Base-by-base conservation (phyloP, 345 rosid genomes). In the Cardiospermum halicacabum region DNA sequence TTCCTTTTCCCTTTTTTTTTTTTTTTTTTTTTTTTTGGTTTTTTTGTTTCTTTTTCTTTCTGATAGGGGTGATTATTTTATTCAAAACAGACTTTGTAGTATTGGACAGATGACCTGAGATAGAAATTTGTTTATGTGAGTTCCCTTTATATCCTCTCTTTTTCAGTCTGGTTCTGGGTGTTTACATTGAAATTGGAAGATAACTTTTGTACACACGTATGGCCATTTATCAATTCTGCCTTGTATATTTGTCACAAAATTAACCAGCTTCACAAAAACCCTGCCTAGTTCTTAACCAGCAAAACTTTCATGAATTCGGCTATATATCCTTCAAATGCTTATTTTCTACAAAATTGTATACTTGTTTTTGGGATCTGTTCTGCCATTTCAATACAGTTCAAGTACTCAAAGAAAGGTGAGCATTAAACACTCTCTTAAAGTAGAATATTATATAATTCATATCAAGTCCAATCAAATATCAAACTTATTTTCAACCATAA, bases 61-160 rank as follows among this genome's bases (percentile, higher is more conserved):
- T 62, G 60, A 40, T 18, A 50, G 63, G 31, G 22, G 45, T 8
- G 34, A 56, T 22, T 21, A 56, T 22, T 56, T 36, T 19, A 27
- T 40, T 65, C 31, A 25, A 24, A n/a, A n/a, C n/a, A 64, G 22
- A 27, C 21, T 51, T 53, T 64, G 68, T 19, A 32, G 32, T 24
- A 58, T 49, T 53, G 19, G 60, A 11, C 51, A 30, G 21, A 16
- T 53, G 50, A 25, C 22, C 60, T 61, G 53, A 53, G 62, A 53
- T 37, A 66, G 70, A 60, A 47, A 66, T 72, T 60, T 66, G 62
- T 58, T 66, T 5, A 11, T 65, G 21, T 65, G 69, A 65, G 56
- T 55, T 42, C 60, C 2, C 60, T 65, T 42, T 32, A 21, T 53
- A 43, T 36, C 43, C 58, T 37, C 34, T 21, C 55, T 59, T 42